Evolutionary conservation across 2,329 filamentous ascomycete species (phyloP), one percentile per base, ranked within the genome.

Genomic region (Phyllosticta capitalensis): DNA sequence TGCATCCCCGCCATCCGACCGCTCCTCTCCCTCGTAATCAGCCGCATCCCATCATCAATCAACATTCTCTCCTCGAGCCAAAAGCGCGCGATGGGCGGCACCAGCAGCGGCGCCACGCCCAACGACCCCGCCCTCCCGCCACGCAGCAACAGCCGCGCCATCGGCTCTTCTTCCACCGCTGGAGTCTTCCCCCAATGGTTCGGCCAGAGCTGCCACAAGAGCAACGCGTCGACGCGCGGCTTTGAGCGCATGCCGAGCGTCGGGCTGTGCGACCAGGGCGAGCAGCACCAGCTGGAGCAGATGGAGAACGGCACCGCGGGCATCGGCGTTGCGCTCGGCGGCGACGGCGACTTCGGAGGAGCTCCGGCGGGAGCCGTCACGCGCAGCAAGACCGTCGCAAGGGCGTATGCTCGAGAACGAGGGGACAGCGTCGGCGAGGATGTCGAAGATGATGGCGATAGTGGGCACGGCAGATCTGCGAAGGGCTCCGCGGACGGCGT

Each of bases 1-100:
- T 77, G 73, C 58, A 66, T 77, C 20, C 74, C 75, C 0, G 67
- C 75, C 17, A 66, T 77, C 30, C 71, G 74, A 0, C 74, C 75
- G 5, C 66, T 78, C 7, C 65, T 78, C 3, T 45, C 14, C 38
- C 5, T n/a, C 38, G 12, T 45, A 17, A 56, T 21, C 5, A 52
- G 30, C 24, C 28, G 59, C 33, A 50, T 54, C 14, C 56, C 60
- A 6, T 45, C 38, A 19, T n/a, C 38, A 5, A 45, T 45, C 17
- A 45, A n/a, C 14, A n/a, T n/a, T n/a, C 38, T 45, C 38, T 45
- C 38, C 3, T 45, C 17, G 38, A 45, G 38, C 38, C 38, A 45
- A n/a, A 45, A 45, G 38, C 38, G 38, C 17, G n/a, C n/a, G n/a
- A n/a, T 45, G 14, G 38, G 38, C 38, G 38, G 17, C 12, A 45